These are phyloP conservation scores for Alternaria incomplexa DNA, from an alignment of 2,329 filamentous ascomycete species.

Conservation along the genomic window DNA sequence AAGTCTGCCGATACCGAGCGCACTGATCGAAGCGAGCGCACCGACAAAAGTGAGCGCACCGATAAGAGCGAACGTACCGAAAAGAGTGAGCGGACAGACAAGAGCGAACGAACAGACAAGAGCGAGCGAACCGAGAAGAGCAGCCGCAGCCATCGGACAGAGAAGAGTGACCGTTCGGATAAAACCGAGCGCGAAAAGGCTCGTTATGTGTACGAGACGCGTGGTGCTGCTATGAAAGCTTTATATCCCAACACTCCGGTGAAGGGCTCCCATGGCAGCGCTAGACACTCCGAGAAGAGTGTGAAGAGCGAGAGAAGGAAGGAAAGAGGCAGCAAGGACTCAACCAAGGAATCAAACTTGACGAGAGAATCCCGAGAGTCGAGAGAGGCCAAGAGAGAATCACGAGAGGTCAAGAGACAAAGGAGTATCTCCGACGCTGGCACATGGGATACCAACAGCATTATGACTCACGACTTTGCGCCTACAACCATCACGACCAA, in stretches of 20 bases:
- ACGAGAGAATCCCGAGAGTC: conserved; percentile 12
- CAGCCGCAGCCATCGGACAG: conserved; percentile 14
- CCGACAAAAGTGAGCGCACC: conserved; percentile 25
- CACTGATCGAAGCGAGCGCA: conserved; percentile 25
- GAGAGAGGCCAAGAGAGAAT: conserved; percentile 11
- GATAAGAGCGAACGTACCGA: conserved; percentile 25
- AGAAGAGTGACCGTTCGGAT: conserved; percentile 26
- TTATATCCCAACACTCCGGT: conserved; percentile 44
- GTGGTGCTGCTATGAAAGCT: conserved; percentile 48
- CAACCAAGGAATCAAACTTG: conserved; percentile 21
- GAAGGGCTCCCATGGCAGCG: conserved; percentile 20
- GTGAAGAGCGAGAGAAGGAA: conserved; percentile 26
- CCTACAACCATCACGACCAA: conserved; percentile 23
- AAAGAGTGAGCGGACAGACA: conserved; percentile 25
- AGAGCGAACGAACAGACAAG: conserved; percentile 20
- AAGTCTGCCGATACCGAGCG: conserved; percentile 29
- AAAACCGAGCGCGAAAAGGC: conserved; percentile 32
- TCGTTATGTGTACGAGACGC: conserved; percentile 42
- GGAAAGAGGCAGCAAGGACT: conserved; percentile 21
- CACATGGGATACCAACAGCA: conserved; percentile 37
- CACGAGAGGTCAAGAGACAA: conserved; percentile 10
- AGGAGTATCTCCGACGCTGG: conserved; percentile 28
- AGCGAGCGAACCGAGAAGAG: conserved; percentile 16
- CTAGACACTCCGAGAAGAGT: conserved; percentile 23
- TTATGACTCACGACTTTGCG: conserved; percentile 20